Base-by-base conservation (phyloP, 2,329 filamentous ascomycete species). In the Colletotrichum trifolii region DNA sequence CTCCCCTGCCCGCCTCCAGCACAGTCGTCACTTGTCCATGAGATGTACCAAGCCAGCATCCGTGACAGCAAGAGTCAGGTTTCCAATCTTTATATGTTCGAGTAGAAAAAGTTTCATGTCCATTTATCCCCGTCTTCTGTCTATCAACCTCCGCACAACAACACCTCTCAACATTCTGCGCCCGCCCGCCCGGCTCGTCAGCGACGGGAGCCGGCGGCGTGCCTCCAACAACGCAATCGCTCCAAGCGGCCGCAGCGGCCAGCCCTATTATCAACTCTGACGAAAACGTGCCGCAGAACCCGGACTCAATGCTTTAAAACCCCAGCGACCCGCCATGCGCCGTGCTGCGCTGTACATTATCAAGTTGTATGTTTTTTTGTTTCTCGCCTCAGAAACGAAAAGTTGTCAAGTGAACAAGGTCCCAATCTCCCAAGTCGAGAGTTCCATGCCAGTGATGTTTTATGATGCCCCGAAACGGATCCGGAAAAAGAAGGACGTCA, bases 341-440 rank as follows among this genome's bases (percentile, higher is more conserved):
- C 74, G 71, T 76, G 74, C 73, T 76, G 77, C 74, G 76, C 76
- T 75, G 72, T 73, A 76, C 74, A 73, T 73, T 73, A 72, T 74
- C 75, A 67, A 67, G 67, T 63, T 68, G 64, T 68, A 68, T 68
- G 55, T 67, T 64, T 67, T 67, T 68, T 67, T 68, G 58, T 67
- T 66, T 56, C 62, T 62, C 52, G 43, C 52, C 54, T 56, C 48
- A 48, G 62, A 56, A 59, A 55, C 55, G 53, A 53, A 56, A 65
- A 62, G 38, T 62, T 56, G 50, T 61, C 55, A 13, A 43, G 43
- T 43, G 34, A 63, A 63, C 47, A 65, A 66, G 52, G 62, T 54
- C 65, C 47, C 56, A 58, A 52, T 64, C 60, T 64, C 25, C 66
- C 59, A 43, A 64, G 53, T 60, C 48, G 60, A 68, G 64, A 64